Base-by-base conservation (phyloP, 495 filamentous ascomycete species). In the Penicillium steckii region DNA sequence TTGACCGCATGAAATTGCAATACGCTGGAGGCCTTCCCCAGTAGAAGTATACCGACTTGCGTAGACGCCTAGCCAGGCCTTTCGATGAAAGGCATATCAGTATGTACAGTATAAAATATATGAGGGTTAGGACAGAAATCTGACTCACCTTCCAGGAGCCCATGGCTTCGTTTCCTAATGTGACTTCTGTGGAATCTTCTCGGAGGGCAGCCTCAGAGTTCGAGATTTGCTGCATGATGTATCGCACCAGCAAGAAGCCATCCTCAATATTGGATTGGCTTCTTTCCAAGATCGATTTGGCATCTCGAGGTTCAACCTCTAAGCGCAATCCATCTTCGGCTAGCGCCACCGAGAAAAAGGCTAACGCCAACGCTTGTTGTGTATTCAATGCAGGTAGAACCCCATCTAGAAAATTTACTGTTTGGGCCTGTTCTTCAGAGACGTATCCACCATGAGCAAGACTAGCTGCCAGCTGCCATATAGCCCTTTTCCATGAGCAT, bases 311-410 rank as follows among this genome's bases (percentile, higher is more conserved):
- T 15, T 64, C 60, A 8, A 51, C 45, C 10, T 64, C 60, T 2
- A 64, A 35, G 13, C 60, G 49, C n/a, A 56, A 29, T 22, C 55
- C 82, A 56, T 96, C 91, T 56, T 95, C 89, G 3, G 86, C 88
- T 8, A 96, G 67, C 13, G 79, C 80, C 41, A 80, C 77, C 3
- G 82, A 80, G 61, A 96, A 93, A 77, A 87, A 90, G 10, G 92
- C 73, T 3, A 87, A 65, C 6, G 79, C 77, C 30, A 79, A 69
- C 23, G 87, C 71, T 56, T 84, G 84, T 2, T 59, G 64, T 29
- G 74, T 65, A 21, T 75, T 77, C 43, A 93, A 65, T 3, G 71
- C 74, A 19, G 66, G 70, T 3, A 89, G 56, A 19, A 74, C 59
- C 8, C 55, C 55, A 44, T 48, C 56, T 15, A 59, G 68, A 15